These are phyloP conservation scores for Leucoagaricus sp. DNA, from an alignment of 1,284 basidiomycete species.

Conservation along the genomic window DNA sequence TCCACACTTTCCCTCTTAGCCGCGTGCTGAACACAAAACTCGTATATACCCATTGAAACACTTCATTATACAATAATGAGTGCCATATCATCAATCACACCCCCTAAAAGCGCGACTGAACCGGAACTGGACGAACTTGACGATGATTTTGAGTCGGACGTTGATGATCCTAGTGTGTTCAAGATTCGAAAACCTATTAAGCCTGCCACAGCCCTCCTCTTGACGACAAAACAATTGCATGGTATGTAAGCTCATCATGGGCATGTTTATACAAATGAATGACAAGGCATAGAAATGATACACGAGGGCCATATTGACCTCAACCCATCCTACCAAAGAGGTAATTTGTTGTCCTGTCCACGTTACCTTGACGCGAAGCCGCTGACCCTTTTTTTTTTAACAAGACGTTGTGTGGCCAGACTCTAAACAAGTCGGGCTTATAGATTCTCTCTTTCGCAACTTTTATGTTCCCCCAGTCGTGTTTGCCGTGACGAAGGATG, in stretches of 20 bases:
- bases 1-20: not conserved
- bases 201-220: slow-evolving; percentile 26
- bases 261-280: not conserved
- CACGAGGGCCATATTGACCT: slow-evolving; percentile 67
- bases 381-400: slow-evolving; percentile 5
- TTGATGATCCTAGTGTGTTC: slow-evolving; percentile 44
- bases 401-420: slow-evolving; percentile 77
- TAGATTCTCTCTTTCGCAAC: slow-evolving; percentile 76
- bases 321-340: slow-evolving; percentile 69
- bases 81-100: not conserved
- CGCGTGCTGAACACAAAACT: not conserved
- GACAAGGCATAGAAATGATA: slow-evolving; percentile 46
- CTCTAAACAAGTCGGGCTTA: slow-evolving; percentile 66
- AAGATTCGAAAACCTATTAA: slow-evolving; percentile 46
- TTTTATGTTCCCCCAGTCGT: slow-evolving; percentile 76
- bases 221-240: slow-evolving; percentile 51
- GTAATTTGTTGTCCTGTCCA: slow-evolving; percentile 32
- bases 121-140: slow-evolving; percentile 60
- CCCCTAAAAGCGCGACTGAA: slow-evolving; percentile 8
- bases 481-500: slow-evolving; percentile 56
- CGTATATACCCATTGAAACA: not conserved
- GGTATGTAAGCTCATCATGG: slow-evolving; percentile 37
- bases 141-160: slow-evolving; percentile 41
- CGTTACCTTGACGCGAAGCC: not conserved
- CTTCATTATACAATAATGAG: not conserved